A percentile compares a stretch with the other conserved stretches of the same genome.
Evolutionary conservation across 805 yeast genomes (phyloP).

Genomic region (Saccharomycopsis fermentans): DNA sequence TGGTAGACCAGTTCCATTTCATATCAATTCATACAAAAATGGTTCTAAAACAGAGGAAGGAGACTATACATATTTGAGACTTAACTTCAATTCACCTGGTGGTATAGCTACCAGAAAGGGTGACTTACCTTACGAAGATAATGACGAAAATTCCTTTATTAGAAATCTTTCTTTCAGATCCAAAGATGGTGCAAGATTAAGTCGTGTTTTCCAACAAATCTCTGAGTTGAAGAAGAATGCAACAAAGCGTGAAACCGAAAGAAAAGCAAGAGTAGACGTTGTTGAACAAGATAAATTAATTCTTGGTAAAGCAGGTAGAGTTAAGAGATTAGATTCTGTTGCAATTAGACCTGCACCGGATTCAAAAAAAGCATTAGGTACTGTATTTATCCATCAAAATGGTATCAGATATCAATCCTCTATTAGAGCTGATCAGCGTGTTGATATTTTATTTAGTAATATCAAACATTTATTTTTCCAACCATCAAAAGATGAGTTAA

Average conservation of each 20-base stretch:
- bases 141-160: slow-evolving; percentile 75
- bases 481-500: slow-evolving; percentile 89
- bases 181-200: slow-evolving; percentile 82
- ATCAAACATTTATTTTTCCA: slow-evolving; percentile 92
- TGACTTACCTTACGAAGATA: slow-evolving; percentile 86
- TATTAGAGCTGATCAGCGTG: slow-evolving; percentile 70
- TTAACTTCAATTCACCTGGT: slow-evolving; percentile 92
- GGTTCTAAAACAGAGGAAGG: slow-evolving; percentile 96
- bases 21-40: slow-evolving; percentile 84
- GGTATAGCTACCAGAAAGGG: slow-evolving; percentile 58
- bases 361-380: slow-evolving; percentile 90
- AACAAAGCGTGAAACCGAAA: slow-evolving; percentile 81
- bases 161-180: slow-evolving; percentile 83
- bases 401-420: slow-evolving; percentile 92
- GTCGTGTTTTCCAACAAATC: slow-evolving; percentile 80
- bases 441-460: slow-evolving; percentile 82
- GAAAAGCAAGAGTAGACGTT: slow-evolving; percentile 87
- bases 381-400: slow-evolving; percentile 84
- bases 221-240: slow-evolving; percentile 88
- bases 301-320: slow-evolving; percentile 75
- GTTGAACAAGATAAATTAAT: slow-evolving; percentile 82
- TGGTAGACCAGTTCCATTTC: slow-evolving; percentile 98
- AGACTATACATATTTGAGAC: slow-evolving; percentile 79
- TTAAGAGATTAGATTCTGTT: slow-evolving; percentile 78
- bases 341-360: slow-evolving; percentile 94